Percentiles rank a stretch among this genome's conserved stretches.
These are phyloP conservation scores for Rhodamnia rubescens DNA, from an alignment of 345 rosid genomes.

Conservation along the genomic window DNA sequence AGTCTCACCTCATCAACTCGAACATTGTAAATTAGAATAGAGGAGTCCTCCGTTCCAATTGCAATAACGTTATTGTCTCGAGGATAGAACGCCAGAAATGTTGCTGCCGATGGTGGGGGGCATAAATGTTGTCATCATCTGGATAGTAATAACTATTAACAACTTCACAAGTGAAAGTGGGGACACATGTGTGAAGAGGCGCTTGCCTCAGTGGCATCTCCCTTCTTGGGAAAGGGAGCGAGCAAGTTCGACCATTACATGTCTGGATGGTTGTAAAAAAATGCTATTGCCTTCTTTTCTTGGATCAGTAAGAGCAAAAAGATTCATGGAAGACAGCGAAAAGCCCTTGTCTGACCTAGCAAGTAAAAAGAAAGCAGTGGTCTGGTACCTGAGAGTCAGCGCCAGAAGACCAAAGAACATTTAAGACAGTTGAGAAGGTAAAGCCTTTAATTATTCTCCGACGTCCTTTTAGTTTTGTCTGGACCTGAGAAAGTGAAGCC, in stretches of 20 bases:
- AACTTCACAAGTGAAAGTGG: neutral
- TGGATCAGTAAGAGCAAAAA: neutral
- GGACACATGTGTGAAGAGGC: neutral
- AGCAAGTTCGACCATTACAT: neutral
- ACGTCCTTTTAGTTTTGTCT: conserved; percentile 49
- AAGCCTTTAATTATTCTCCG: conserved; percentile 79
- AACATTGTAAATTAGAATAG: conserved; percentile 60
- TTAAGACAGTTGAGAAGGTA: conserved; percentile 48
- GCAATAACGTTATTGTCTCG: conserved; percentile 64
- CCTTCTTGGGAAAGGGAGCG: neutral
- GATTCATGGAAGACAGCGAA: neutral
- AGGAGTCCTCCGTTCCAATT: conserved; percentile 77
- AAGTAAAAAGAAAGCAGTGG: neutral
- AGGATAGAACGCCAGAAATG: conserved; percentile 78
- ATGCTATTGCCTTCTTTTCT: neutral
- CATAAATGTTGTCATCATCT: conserved; percentile 80
- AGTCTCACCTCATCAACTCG: conserved; percentile 51
- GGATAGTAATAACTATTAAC: conserved; percentile 2
- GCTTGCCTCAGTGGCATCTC: neutral
- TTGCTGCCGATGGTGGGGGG: conserved; percentile 75
- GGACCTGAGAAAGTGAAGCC: neutral
- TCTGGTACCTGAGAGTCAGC: conserved; percentile 52
- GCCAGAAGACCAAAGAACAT: conserved; percentile 71
- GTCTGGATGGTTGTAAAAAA: neutral
- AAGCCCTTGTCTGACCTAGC: neutral